These are phyloP conservation scores for Rhodomyrtus psidioides DNA, from an alignment of 441 rosid species.

Conservation along the genomic window DNA sequence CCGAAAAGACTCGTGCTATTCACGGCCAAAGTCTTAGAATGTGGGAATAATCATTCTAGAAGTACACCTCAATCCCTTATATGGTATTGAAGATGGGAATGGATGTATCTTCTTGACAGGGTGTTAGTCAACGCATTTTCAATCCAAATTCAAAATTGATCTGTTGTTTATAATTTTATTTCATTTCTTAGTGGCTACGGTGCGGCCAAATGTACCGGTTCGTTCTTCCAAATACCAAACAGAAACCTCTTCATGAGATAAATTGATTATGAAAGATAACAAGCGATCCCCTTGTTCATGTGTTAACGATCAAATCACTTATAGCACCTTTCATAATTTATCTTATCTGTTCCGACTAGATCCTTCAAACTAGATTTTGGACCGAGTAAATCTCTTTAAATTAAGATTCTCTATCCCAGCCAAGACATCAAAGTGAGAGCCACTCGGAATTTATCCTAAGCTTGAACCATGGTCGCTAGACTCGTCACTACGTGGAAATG, in stretches of 20 bases:
- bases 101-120: too few relatives aligned
- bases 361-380: too few relatives aligned
- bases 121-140: too few relatives aligned
- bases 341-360: too few relatives aligned
- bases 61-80: too few relatives aligned
- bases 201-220: accelerated
- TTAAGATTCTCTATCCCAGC: not conserved
- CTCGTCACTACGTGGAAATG: not conserved
- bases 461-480: not conserved
- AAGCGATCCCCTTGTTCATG: too few relatives aligned
- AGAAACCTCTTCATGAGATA: accelerated
- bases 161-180: not conserved
- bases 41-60: not conserved
- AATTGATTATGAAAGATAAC: not conserved
- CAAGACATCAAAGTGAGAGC: not conserved
- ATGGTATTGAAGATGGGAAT: too few relatives aligned
- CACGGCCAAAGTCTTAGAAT: not conserved
- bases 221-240: not conserved
- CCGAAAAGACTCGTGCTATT: not conserved
- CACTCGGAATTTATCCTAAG: not conserved
- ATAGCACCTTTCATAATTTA: not conserved
- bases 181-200: not conserved
- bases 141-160: too few relatives aligned
- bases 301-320: too few relatives aligned
- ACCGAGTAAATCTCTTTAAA: not conserved